Evolutionary conservation across 2,329 filamentous ascomycete species (phyloP).

Genomic region (Xylariaceae sp.): DNA sequence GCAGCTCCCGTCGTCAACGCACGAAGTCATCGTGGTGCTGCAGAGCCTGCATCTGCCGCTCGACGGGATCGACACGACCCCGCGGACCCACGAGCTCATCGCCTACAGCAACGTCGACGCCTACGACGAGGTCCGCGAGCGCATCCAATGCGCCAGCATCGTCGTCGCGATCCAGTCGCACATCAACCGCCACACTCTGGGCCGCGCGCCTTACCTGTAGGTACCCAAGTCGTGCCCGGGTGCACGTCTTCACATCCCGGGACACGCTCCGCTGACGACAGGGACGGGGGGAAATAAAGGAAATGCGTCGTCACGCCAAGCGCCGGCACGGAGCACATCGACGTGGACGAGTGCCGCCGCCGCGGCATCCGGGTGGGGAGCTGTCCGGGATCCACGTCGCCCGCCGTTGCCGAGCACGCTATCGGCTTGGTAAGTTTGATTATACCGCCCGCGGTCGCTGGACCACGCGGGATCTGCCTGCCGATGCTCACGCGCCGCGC

Average conservation of each 20-base stretch:
- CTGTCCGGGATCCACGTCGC: slow-evolving; percentile 12
- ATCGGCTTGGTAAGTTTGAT: slow-evolving; percentile 12
- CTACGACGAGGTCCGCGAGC: slow-evolving; percentile 8
- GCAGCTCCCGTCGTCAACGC: slow-evolving; percentile 8
- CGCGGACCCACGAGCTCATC: slow-evolving; percentile 12
- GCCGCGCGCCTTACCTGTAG: slow-evolving; percentile 15
- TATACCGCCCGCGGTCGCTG: too few species aligned
- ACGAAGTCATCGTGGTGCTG: slow-evolving; percentile 15
- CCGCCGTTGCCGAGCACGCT: slow-evolving; percentile 14
- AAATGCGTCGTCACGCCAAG: slow-evolving; percentile 15
- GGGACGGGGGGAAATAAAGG: slow-evolving; percentile 2
- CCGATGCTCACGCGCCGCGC: slow-evolving; percentile 1
- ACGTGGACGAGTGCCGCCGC: slow-evolving; percentile 12
- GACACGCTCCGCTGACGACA: background rate
- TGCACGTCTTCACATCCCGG: too few species aligned
- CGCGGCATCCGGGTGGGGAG: slow-evolving; percentile 13
- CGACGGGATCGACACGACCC: slow-evolving; percentile 9
- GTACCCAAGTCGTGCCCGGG: slow-evolving; percentile 1
- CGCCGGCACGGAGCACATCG: slow-evolving; percentile 14
- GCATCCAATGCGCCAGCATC: slow-evolving; percentile 16
- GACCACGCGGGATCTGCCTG: too few species aligned
- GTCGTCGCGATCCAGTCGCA: slow-evolving; percentile 9
- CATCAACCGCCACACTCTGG: slow-evolving; percentile 12
- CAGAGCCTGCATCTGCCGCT: slow-evolving; percentile 11
- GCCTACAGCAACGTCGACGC: slow-evolving; percentile 7